Evolutionary conservation across 2,329 filamentous ascomycete genomes (phyloP), one percentile per base, ranked within the genome.

Genomic region (Neofusicoccum cordaticola): DNA sequence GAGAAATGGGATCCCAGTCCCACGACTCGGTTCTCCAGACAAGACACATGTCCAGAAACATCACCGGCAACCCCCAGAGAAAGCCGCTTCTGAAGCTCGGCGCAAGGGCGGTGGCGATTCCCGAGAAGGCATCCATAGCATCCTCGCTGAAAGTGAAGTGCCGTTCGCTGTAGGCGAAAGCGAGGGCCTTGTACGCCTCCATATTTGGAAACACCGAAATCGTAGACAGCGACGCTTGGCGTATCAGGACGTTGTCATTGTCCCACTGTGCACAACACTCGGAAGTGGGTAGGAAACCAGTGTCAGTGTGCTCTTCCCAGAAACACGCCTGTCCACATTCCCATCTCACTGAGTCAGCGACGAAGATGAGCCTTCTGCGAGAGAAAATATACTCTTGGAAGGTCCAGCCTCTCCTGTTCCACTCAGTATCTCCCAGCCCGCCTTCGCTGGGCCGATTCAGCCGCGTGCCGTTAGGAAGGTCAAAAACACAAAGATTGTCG

Each of bases 341-440:
- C 50, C 50, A 53, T 2, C 50, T 9, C 13, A 53, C 50, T 3
- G 50, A 37, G 3, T 22, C 31, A 4, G n/a, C 69, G 12, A 42
- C 13, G 31, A 62, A 62, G 3, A 62, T 31, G 13, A 62, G 58
- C 2, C 15, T 37, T 2, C 58, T 27, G 15, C 47, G 37, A 9
- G 58, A 48, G 31, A 62, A 62, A 2, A 62, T n/a, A 15, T 48
- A 62, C 7, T 62, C 58, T 27, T 62, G 58, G 7, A 61, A 61
- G 7, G 53, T 65, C 50, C 52, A 65, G 12, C 51, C 62, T 15
- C 58, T 31, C 3, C 11, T 42, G 11, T 56, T 15, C 37, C 37
- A 56, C 9, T 3, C 13, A 2, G 34, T 42, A 6, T 42, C 13
- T 13, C 12, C 3, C 2, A 56, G 13, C 0, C 37, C 34, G 1